Base-by-base conservation (phyloP, 2,329 filamentous ascomycete species). In the Diaporthe sp. region DNA sequence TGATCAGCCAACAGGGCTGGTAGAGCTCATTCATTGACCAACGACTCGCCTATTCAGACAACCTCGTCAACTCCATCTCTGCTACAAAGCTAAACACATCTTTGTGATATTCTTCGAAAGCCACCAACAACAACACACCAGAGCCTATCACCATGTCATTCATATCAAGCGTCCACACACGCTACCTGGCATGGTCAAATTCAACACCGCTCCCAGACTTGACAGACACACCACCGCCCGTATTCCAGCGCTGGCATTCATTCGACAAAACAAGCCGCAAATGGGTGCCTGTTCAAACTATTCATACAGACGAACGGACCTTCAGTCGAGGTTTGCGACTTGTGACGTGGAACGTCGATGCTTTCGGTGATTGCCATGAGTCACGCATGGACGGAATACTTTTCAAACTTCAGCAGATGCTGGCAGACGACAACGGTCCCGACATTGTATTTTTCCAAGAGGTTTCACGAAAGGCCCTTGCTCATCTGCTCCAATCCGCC, bases 391-490 rank as follows among this genome's bases (percentile, higher is more conserved):
- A 74, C 22, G 80, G 77, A 10, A 80, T 85, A 10, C 35, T 84
- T 6, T 79, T 78, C 4, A 74, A 76, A 38, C 71, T 82, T 25
- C 67, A 76, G 17, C 33, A 7, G 12, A 17, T 45, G 10, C 12
- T 15, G 9, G 52, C 38, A n/a, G 60, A 75, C 2, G 33, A 38
- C 9, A 76, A 78, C 8, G n/a, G 67, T 0, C 76, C 78, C 15
- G 78, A 83, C 77, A 61, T 84, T 22, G 77, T 83, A n/a, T 84
- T 84, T 57, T 71, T 84, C 10, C 83, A 84, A 69, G 83, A 84
- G 75, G 79, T 84, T 9, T 80, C 80, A 1, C 74, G 40, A 9
- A 19, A 76, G 4, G 79, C 80, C 9, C 74, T 83, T 3, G 19
- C 50, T 0, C 52, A 42, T 54, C 54, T 85, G 13, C 72, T 84